Percentiles rank a stretch among this genome's conserved stretches.
These are phyloP conservation scores for Fusarium sororula DNA, from an alignment of 2,329 filamentous ascomycete species.

Conservation along the genomic window DNA sequence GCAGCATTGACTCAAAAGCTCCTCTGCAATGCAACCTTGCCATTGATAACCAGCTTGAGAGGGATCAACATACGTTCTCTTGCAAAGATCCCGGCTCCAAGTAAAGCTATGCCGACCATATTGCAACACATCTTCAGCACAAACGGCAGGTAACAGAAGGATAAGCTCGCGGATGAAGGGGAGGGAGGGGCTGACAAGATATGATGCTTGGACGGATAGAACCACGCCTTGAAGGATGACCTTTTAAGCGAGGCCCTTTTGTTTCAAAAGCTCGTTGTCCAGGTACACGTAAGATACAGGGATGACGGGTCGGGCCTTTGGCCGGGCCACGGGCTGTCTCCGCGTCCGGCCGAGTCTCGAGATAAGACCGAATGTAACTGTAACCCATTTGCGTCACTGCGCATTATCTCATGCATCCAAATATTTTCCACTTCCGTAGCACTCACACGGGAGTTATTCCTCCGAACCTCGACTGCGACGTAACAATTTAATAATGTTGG, in stretches of 20 bases:
- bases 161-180: background rate
- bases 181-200: background rate
- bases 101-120: background rate
- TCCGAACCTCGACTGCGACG: background rate
- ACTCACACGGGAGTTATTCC: background rate
- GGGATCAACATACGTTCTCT: background rate
- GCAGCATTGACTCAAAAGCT: background rate
- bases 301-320: background rate
- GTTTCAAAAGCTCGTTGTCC: background rate
- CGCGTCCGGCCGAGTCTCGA: background rate
- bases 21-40: background rate
- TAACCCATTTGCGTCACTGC: background rate
- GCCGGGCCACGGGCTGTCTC: background rate
- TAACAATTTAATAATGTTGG: background rate
- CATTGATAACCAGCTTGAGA: background rate
- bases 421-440: fast-evolving
- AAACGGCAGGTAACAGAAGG: background rate
- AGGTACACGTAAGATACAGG: background rate
- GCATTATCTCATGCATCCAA: background rate
- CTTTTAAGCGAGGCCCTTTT: background rate
- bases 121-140: background rate
- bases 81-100: background rate
- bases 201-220: background rate
- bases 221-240: background rate
- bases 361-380: background rate